These are phyloP conservation scores for Esteya vermicola DNA, from an alignment of 2,329 filamentous ascomycete genomes.

Conservation along the genomic window DNA sequence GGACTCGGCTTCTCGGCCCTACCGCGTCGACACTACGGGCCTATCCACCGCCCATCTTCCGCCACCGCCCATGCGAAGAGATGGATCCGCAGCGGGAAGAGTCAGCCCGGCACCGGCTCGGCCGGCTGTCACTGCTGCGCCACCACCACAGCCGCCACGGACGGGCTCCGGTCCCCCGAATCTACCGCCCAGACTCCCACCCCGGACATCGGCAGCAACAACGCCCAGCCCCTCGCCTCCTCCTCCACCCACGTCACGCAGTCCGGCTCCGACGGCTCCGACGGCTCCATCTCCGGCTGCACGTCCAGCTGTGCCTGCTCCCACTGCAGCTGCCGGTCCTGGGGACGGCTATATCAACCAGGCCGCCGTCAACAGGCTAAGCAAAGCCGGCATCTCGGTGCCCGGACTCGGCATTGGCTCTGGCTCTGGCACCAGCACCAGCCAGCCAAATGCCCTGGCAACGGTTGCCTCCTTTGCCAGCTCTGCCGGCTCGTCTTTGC, in stretches of 20 bases:
- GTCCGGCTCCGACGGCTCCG: no score
- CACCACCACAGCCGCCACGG: no score
- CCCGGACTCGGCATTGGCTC: slow-evolving; percentile 60
- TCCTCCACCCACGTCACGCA: background rate
- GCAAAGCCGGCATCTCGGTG: slow-evolving; percentile 63
- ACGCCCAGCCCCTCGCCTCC: background rate
- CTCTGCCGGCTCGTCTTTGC: background rate
- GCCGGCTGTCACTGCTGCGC: background rate
- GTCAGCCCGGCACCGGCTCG: slow-evolving; percentile 14
- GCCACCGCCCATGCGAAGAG: slow-evolving; percentile 48
- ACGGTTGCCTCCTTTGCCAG: slow-evolving; percentile 5
- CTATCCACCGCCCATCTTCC: slow-evolving; percentile 55
- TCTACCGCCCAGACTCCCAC: slow-evolving; percentile 15
- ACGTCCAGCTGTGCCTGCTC: background rate
- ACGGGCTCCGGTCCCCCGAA: no score
- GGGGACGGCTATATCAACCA: slow-evolving; percentile 27
- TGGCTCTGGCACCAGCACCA: slow-evolving; percentile 9
- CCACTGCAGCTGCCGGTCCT: background rate
- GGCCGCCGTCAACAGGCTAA: slow-evolving; percentile 50
- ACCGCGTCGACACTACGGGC: slow-evolving; percentile 55
- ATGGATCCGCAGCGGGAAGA: slow-evolving; percentile 22
- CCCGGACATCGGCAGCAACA: slow-evolving; percentile 4
- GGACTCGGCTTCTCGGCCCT: slow-evolving; percentile 44
- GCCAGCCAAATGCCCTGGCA: slow-evolving; percentile 1
- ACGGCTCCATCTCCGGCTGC: slow-evolving; percentile 4